These are phyloP conservation scores for Rhodotorula toruloides DNA, from an alignment of 768 basidiomycete genomes.

Conservation along the genomic window DNA sequence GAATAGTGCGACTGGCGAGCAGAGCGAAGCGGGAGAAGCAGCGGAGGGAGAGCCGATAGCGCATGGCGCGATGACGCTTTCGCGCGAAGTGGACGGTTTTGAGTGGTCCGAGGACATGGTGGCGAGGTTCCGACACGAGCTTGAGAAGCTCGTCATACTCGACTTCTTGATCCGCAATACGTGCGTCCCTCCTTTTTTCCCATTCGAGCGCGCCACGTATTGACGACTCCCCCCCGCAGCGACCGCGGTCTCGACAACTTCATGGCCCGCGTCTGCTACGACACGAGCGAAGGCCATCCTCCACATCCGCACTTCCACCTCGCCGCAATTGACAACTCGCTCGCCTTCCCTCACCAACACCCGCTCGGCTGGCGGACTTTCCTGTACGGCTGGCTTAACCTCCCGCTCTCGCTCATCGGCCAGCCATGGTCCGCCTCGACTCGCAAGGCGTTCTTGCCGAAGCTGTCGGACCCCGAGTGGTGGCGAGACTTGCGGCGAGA, in stretches of 20 bases:
- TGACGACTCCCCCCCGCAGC: neutral
- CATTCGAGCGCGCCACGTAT: neutral
- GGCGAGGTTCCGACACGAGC: slow-evolving; percentile 74
- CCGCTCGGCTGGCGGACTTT: slow-evolving; percentile 71
- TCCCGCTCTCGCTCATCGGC: slow-evolving; percentile 41
- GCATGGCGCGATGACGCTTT: slow-evolving; percentile 60
- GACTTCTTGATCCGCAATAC: slow-evolving; percentile 92
- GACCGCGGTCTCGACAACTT: slow-evolving; percentile 37
- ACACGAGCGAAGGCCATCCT: neutral
- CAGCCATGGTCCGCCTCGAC: slow-evolving; percentile 75
- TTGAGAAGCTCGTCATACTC: slow-evolving; percentile 86
- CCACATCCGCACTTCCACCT: slow-evolving; percentile 70
- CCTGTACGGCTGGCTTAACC: slow-evolving; percentile 54
- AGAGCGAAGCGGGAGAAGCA: too few relatives aligned
- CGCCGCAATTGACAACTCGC: slow-evolving; percentile 87
- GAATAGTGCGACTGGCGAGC: too few relatives aligned
- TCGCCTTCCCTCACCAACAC: slow-evolving; percentile 86
- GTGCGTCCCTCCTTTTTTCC: slow-evolving; percentile 56
- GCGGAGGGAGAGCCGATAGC: slow-evolving; percentile 54
- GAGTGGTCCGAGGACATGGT: slow-evolving; percentile 71
- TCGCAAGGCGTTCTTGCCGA: slow-evolving; percentile 70
- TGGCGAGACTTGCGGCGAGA: slow-evolving; percentile 82
- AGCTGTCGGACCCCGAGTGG: slow-evolving; percentile 77
- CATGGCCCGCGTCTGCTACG: slow-evolving; percentile 37
- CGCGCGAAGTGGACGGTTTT: slow-evolving; percentile 40